phyloP scores from a whole-genome alignment of 1,284 basidiomycete genomes.

The Melampsora americana region DNA sequence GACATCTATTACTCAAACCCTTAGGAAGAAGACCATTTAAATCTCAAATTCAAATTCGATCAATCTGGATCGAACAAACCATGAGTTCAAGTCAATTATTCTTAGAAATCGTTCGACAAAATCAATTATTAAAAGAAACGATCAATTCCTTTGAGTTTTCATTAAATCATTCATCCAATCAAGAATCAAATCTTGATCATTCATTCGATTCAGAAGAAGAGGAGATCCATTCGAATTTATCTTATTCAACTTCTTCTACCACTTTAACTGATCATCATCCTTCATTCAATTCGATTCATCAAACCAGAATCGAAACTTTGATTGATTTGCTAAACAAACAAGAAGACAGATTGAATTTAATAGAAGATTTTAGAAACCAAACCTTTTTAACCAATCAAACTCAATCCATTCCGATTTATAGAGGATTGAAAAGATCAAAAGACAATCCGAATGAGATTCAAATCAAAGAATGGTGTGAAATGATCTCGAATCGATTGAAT shows the following conservation, averaged over 20 bases:
- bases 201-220: not conserved
- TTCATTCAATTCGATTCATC: not conserved
- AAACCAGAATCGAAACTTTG: conserved; percentile 18
- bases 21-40: no score
- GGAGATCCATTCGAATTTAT: no score
- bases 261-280: no score
- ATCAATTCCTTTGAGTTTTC: not conserved
- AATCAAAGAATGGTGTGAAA: conserved; percentile 7
- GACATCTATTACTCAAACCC: no score
- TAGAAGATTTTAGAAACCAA: conserved; percentile 21
- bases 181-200: not conserved
- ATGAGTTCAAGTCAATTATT: conserved; percentile 20
- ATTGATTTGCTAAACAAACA: conserved; percentile 26
- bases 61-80: no score
- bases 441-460: not conserved
- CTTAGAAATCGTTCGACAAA: conserved; percentile 26
- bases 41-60: no score
- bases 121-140: conserved; percentile 30
- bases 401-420: conserved; percentile 18
- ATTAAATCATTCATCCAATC: not conserved
- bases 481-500: conserved; percentile 13
- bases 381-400: conserved; percentile 18
- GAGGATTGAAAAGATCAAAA: no score
- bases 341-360: conserved; percentile 9
- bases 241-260: not conserved